Percentiles rank a stretch among this genome's conserved stretches.
Evolutionary conservation across 83 land plant species (phyloP).

Genomic region (Isoetes engelmannii): DNA sequence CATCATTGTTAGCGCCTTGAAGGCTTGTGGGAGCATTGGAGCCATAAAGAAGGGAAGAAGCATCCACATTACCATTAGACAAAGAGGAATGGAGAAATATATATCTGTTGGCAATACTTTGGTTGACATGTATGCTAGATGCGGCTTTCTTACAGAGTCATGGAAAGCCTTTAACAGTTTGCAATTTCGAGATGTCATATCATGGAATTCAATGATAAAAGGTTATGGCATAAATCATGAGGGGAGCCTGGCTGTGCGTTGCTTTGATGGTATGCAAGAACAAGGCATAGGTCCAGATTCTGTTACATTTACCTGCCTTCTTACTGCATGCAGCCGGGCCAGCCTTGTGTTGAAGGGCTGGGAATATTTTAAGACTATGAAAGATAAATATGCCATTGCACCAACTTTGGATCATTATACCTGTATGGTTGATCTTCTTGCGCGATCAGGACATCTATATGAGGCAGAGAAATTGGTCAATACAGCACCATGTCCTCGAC

Average conservation of each 20-base stretch:
- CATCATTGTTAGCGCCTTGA: too few species aligned
- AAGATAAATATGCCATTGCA: neutral
- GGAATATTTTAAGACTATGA: neutral
- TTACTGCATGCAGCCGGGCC: constrained; percentile 8
- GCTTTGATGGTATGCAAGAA: neutral
- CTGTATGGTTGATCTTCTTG: neutral
- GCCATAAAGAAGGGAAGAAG: neutral
- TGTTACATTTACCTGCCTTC: constrained; percentile 9
- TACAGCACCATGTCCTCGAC: neutral
- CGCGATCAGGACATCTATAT: constrained; percentile 4
- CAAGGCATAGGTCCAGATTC: constrained; percentile 30
- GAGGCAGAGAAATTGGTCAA: constrained; percentile 7
- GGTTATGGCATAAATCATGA: constrained; percentile 6
- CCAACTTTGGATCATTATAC: neutral
- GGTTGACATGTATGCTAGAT: constrained; percentile 13
- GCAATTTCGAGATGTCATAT: too few species aligned
- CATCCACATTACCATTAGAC: neutral
- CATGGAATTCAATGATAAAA: constrained; percentile 14
- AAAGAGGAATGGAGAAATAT: neutral
- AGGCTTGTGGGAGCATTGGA: constrained; percentile 3
- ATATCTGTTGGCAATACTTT: neutral
- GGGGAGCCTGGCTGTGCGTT: neutral
- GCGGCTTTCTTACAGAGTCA: constrained; percentile 10
- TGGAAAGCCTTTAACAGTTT: neutral
- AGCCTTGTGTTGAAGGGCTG: neutral